phyloP scores from a whole-genome alignment of 1,284 basidiomycete species.

The Ustilago esculenta region DNA sequence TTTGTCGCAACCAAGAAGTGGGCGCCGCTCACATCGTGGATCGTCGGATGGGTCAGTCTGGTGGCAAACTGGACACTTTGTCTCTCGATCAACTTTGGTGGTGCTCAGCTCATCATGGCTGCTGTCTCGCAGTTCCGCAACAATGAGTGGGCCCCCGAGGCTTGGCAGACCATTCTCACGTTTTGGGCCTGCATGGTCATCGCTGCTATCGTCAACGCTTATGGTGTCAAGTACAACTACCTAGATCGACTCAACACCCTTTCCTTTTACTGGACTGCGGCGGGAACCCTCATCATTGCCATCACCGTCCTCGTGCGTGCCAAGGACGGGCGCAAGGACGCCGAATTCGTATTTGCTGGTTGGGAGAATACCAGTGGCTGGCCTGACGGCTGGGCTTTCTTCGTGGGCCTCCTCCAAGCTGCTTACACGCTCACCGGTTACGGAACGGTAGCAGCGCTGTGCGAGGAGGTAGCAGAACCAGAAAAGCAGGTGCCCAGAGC shows the following conservation, averaged over 20 bases:
- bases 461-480: slow-evolving; percentile 67
- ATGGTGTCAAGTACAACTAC: slow-evolving; percentile 52
- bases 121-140: slow-evolving; percentile 68
- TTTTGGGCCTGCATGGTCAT: slow-evolving; percentile 69
- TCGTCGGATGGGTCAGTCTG: slow-evolving; percentile 70
- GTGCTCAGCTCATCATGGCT: slow-evolving; percentile 69
- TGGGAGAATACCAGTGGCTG: slow-evolving; percentile 67
- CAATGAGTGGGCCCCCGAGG: slow-evolving; percentile 51
- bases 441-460: slow-evolving; percentile 67
- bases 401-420: slow-evolving; percentile 68
- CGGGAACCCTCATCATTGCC: slow-evolving; percentile 69
- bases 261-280: slow-evolving; percentile 69
- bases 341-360: slow-evolving; percentile 66
- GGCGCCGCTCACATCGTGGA: slow-evolving; percentile 68
- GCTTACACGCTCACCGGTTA: slow-evolving; percentile 66
- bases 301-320: slow-evolving; percentile 69
- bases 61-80: slow-evolving; percentile 70
- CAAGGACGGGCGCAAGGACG: slow-evolving; percentile 66
- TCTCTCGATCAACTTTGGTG: slow-evolving; percentile 70
- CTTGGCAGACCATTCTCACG: slow-evolving; percentile 66
- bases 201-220: slow-evolving; percentile 65
- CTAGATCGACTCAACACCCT: slow-evolving; percentile 65
- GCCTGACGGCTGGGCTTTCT: slow-evolving; percentile 66
- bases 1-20: slow-evolving; percentile 69
- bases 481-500: slow-evolving; percentile 56